phyloP scores from a whole-genome alignment of 495 filamentous ascomycete species.

The Neurospora cerealis region DNA sequence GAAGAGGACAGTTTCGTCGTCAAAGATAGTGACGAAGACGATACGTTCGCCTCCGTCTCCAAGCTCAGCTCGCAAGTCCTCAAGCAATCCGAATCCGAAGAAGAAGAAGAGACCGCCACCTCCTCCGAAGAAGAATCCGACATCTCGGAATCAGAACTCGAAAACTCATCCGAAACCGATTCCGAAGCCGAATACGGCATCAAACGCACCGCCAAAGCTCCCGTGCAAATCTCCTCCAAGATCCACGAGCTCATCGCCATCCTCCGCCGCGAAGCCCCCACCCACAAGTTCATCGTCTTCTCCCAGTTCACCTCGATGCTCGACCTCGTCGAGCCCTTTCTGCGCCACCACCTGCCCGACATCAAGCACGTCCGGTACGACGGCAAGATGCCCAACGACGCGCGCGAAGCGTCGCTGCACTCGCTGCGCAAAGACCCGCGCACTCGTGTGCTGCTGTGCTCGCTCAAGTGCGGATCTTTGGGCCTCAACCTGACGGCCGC shows the following conservation, averaged over 20 bases:
- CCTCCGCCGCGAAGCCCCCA: conserved; percentile 62
- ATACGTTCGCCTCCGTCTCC: conserved; percentile 31
- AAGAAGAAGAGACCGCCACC: conserved; percentile 10
- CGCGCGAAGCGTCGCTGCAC: conserved; percentile 71
- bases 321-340: conserved; percentile 89
- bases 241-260: conserved; percentile 75
- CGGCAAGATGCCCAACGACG: conserved; percentile 89
- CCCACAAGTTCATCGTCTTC: conserved; percentile 95
- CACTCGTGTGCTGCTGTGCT: conserved; percentile 77
- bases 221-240: conserved; percentile 70
- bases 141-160: conserved; percentile 26
- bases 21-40: conserved; percentile 26
- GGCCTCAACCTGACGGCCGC: conserved; percentile 93
- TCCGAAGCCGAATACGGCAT: conserved; percentile 14
- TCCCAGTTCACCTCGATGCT: conserved; percentile 95
- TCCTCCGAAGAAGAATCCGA: conserved; percentile 19
- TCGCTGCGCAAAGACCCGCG: conserved; percentile 58
- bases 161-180: conserved; percentile 38
- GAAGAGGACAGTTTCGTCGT: conserved; percentile 39
- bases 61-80: conserved; percentile 25
- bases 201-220: conserved; percentile 19
- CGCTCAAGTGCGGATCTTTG: conserved; percentile 82
- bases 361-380: conserved; percentile 84
- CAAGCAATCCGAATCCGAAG: conserved; percentile 10
- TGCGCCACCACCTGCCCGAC: conserved; percentile 46